Evolutionary conservation across 2,329 filamentous ascomycete genomes (phyloP), one percentile per base, ranked within the genome.

Genomic region (Calonectria hongkongensis): DNA sequence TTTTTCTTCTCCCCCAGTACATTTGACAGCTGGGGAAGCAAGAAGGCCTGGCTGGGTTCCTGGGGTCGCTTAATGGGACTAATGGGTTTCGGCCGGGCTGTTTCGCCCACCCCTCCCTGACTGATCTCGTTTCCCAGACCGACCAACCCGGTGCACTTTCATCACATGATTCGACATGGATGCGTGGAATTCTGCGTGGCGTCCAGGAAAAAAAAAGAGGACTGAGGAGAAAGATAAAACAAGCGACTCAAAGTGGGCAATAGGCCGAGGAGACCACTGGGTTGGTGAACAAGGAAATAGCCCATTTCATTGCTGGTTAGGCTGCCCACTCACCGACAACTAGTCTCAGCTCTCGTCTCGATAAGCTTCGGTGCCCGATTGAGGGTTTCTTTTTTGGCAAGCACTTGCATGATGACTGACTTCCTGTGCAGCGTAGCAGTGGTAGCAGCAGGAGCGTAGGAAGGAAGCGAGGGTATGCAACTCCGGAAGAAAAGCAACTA

Each of bases 121-220:
- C 56, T 21, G 33, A 43, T 18, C 28, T 58, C 10, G 21, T 21
- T 21, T 18, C n/a, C 45, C 36, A 47, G 48, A 67, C 43, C 36
- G 45, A 30, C 58, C 39, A 60, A 71, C 54, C 48, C 62, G 39
- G 27, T 63, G 66, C 60, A 47, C 45, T 47, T 68, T 70, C 72
- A 75, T 79, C 77, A 79, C 77, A 79, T 79, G 77, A 79, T 74
- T 60, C n/a, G 33, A 68, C 70, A 70, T 68, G 66, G 72, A 78
- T 79, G 77, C 77, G 73, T 69, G 77, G 63, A 72, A 60, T 58
- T 47, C 72, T 79, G 77, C 74, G 73, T 73, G 73, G 71, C 73
- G 75, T 70, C 28, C 58, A 70, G 45, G 28, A 58, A 25, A 45
- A 27, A 63, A 30, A 45, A 15, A 39, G 33, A n/a, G 21, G 21